phyloP scores from a whole-genome alignment of 73 alveolate species.

The Tetrahymena borealis region DNA sequence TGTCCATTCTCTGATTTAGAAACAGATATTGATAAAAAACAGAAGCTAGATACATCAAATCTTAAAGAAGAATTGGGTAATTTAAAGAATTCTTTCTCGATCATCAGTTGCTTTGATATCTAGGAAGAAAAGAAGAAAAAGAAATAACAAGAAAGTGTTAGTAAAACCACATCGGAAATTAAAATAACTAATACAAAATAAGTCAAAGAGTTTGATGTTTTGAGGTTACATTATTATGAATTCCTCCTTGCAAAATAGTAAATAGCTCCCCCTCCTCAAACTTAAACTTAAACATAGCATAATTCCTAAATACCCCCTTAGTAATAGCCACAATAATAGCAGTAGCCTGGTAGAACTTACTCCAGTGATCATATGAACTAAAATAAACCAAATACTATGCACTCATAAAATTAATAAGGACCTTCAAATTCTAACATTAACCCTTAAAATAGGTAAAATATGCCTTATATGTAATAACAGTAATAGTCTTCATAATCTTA shows the following conservation, averaged over 20 bases:
- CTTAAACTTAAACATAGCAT: too few relatives aligned
- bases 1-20: background rate
- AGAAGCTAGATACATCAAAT: background rate
- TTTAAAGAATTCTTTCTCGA: background rate
- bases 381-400: background rate
- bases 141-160: background rate
- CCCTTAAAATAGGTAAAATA: background rate
- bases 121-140: background rate
- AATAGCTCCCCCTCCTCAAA: background rate
- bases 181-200: background rate
- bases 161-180: background rate
- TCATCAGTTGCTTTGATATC: background rate
- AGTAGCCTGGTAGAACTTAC: background rate
- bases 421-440: background rate
- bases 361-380: background rate
- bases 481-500: background rate
- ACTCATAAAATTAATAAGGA: background rate
- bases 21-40: background rate
- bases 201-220: background rate
- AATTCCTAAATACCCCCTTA: too few relatives aligned
- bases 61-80: background rate
- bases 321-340: background rate
- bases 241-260: background rate
- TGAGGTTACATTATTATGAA: background rate
- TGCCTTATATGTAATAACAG: background rate